Conservation (phyloP, 768 basidiomycete genomes). For the Serendipita sp. region DNA sequence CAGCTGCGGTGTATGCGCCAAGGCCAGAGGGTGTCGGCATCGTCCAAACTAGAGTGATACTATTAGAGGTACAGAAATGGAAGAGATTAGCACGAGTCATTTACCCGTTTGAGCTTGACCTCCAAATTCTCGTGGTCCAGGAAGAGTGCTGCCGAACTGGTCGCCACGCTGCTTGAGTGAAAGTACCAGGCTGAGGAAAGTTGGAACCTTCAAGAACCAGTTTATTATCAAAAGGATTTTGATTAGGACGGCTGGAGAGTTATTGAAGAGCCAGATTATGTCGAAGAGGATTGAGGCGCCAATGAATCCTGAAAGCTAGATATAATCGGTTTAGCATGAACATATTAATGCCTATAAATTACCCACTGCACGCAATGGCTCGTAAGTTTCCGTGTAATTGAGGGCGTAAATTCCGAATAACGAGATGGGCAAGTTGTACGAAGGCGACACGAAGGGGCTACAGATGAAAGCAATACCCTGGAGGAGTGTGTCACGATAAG, state of each 20-base stretch:
- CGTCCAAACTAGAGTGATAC: neutral
- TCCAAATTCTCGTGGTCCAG: neutral
- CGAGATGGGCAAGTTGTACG: slow-evolving; percentile 71
- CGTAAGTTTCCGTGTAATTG: slow-evolving; percentile 45
- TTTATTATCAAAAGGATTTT: neutral
- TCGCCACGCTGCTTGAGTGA: neutral
- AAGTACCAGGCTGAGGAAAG: neutral
- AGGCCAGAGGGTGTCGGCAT: neutral
- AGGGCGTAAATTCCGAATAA: slow-evolving; percentile 61
- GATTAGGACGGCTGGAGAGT: neutral
- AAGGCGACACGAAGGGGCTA: slow-evolving; percentile 37
- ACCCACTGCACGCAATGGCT: slow-evolving; percentile 47
- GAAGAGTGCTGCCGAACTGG: neutral
- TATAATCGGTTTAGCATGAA: neutral
- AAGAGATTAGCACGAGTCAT: neutral
- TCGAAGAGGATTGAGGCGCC: slow-evolving; percentile 48
- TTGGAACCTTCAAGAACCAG: neutral
- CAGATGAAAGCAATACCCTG: slow-evolving; percentile 16
- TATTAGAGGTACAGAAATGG: neutral
- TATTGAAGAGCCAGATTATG: slow-evolving; percentile 36
- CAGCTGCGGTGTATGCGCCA: neutral
- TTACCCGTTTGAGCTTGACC: neutral
- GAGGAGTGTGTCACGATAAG: neutral
- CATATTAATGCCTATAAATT: neutral
- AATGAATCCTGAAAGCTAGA: slow-evolving; percentile 49